Evolutionary conservation across 371 early-diverging fungal genomes (phyloP), one percentile per base, ranked within the genome.

Genomic region (Synchytrium microbalum): DNA sequence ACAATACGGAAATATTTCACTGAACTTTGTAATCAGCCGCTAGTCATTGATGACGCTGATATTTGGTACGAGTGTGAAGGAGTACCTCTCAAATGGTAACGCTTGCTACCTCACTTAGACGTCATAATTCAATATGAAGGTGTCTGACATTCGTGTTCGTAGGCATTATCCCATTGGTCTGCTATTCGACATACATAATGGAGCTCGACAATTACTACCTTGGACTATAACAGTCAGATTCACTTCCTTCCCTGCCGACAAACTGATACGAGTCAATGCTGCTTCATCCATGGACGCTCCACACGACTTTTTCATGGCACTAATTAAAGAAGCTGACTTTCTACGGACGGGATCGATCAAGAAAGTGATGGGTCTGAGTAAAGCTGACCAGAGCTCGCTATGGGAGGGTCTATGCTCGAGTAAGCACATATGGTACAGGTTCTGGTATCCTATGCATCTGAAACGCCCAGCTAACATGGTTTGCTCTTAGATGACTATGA

Each of bases 111-210:
- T 65, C 3, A 27, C 55, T 29, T 26, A 14, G 1, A 27, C 8
- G 32, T 24, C 23, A 3, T 33, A 30, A 23, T 2, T n/a, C n/a
- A n/a, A n/a, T n/a, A n/a, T n/a, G n/a, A n/a, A n/a, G n/a, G n/a
- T n/a, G n/a, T n/a, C n/a, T n/a, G n/a, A n/a, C n/a, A n/a, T n/a
- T n/a, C n/a, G n/a, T n/a, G n/a, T n/a, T n/a, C n/a, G 14, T 13
- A 71, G 89, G 89, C 90, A 89, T 64, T 85, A 86, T 71, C 90
- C 88, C n/a, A 75, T 89, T 58, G 90, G 88, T 2, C 76, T 89
- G 3, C 71, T 89, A 14, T 82, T 79, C 62, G 89, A 89, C 59
- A 60, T 86, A 33, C 75, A 80, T 60, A 69, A 67, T 13, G 57
- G 63, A 8, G 54, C 64, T 25, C 69, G 65, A 2, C 29, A 16